A percentile compares a stretch with the other conserved stretches of the same genome.
phyloP scores from a whole-genome alignment of 2,329 filamentous ascomycete species.

The Elsinoe perseae region DNA sequence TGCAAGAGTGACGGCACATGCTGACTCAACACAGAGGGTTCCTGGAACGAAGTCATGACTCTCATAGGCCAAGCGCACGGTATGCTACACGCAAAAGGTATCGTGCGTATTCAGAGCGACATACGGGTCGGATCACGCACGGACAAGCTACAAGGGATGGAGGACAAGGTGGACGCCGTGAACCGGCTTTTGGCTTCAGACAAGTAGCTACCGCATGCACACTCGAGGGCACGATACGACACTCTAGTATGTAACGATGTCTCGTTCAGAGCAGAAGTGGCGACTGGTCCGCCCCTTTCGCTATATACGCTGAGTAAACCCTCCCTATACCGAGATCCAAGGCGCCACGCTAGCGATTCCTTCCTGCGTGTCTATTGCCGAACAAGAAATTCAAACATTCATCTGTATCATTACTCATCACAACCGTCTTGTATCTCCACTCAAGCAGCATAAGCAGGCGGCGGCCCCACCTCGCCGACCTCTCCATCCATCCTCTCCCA shows the following conservation, averaged over 20 bases:
- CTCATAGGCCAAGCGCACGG: conserved; percentile 81
- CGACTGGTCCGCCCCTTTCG: no score
- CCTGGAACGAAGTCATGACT: conserved; percentile 80
- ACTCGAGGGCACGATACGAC: no score
- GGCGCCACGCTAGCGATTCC: background rate
- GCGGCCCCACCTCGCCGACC: conserved; percentile 22
- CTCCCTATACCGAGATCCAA: no score
- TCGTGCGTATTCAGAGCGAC: conserved; percentile 76
- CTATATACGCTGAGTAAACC: no score
- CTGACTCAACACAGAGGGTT: conserved; percentile 57
- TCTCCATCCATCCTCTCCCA: conserved; percentile 22
- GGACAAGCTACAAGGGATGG: conserved; percentile 74
- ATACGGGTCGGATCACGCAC: conserved; percentile 79
- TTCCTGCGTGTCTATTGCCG: no score
- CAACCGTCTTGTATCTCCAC: background rate
- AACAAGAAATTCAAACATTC: no score
- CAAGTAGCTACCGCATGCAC: no score
- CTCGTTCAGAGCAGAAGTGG: no score
- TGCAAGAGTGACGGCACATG: no score
- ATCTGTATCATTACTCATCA: background rate
- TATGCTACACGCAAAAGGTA: conserved; percentile 67
- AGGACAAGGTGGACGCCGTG: conserved; percentile 66
- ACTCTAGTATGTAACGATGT: no score
- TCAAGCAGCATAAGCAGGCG: conserved; percentile 32
- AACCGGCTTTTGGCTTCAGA: conserved; percentile 43